phyloP scores from a whole-genome alignment of 768 basidiomycete species.

The Tricholoma furcatifolium region DNA sequence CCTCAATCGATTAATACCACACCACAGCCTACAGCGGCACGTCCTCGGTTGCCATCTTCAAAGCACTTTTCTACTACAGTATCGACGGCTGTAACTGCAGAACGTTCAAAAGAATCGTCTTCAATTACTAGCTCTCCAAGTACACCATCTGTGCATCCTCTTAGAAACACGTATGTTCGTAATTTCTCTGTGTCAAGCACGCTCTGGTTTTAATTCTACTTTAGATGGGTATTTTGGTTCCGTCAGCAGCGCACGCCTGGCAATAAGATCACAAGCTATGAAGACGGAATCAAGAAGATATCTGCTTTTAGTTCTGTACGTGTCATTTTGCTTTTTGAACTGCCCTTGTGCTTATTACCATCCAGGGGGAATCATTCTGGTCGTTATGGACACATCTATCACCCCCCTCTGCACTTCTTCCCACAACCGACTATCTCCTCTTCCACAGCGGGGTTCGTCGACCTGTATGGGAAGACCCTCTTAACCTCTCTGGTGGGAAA shows the following conservation, averaged over 20 bases:
- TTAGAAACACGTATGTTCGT: slow-evolving; percentile 89
- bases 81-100: slow-evolving; percentile 43
- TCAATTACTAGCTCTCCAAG: slow-evolving; percentile 33
- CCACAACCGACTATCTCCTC: slow-evolving; percentile 92
- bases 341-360: slow-evolving; percentile 8
- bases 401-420: slow-evolving; percentile 77
- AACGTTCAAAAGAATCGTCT: slow-evolving; percentile 46
- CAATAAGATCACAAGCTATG: slow-evolving; percentile 87
- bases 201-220: slow-evolving; percentile 19
- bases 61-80: slow-evolving; percentile 67
- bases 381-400: slow-evolving; percentile 90
- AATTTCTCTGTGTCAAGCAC: slow-evolving; percentile 25
- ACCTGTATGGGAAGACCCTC: slow-evolving; percentile 95
- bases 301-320: slow-evolving; percentile 82
- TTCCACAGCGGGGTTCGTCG: slow-evolving; percentile 84
- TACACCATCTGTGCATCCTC: slow-evolving; percentile 58
- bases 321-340: slow-evolving; percentile 22
- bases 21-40: slow-evolving; percentile 24
- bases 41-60: slow-evolving; percentile 55
- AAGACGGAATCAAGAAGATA: slow-evolving; percentile 93
- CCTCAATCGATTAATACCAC: slow-evolving; percentile 21
- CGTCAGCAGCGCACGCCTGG: slow-evolving; percentile 88
- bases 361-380: slow-evolving; percentile 93
- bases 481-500: slow-evolving; percentile 86
- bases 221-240: slow-evolving; percentile 91